Conservation (phyloP, 2,329 filamentous ascomycete species). For the Arthrobotrys musiformis region DNA sequence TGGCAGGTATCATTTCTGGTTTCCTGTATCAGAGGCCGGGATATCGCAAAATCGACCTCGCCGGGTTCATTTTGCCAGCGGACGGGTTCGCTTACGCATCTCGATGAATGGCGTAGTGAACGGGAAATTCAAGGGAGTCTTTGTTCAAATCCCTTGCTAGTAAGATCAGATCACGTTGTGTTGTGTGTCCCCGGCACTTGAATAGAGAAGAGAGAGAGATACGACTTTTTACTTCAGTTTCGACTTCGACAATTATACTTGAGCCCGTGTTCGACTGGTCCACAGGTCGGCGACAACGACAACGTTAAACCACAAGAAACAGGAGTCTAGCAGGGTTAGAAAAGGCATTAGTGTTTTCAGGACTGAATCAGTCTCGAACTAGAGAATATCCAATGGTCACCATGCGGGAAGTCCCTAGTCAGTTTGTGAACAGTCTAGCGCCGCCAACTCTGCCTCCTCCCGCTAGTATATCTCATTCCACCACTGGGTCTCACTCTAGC, state of each 20-base stretch:
- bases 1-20: conserved; percentile 18
- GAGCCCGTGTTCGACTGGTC: conserved; percentile 6
- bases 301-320: neutral
- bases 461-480: conserved; percentile 49
- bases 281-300: neutral
- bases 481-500: conserved; percentile 50
- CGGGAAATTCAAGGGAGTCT: conserved; percentile 45
- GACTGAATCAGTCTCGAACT: conserved; percentile 23
- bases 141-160: conserved; percentile 30
- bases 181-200: conserved; percentile 32
- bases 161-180: conserved; percentile 29
- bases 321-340: neutral
- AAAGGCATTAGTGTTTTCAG: conserved; percentile 21
- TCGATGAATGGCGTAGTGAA: conserved; percentile 49
- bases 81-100: conserved; percentile 43
- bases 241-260: conserved; percentile 8
- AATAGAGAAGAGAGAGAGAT: neutral
- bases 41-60: conserved; percentile 20
- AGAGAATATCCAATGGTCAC: conserved; percentile 49
- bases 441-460: conserved; percentile 53
- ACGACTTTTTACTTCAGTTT: neutral
- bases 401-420: conserved; percentile 55
- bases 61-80: conserved; percentile 35
- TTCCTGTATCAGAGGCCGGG: conserved; percentile 8
- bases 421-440: conserved; percentile 55